Evolutionary conservation across 78 protist species (phyloP), one percentile per base, ranked within the genome.

Genomic region (Dictyostelium firmibasis): DNA sequence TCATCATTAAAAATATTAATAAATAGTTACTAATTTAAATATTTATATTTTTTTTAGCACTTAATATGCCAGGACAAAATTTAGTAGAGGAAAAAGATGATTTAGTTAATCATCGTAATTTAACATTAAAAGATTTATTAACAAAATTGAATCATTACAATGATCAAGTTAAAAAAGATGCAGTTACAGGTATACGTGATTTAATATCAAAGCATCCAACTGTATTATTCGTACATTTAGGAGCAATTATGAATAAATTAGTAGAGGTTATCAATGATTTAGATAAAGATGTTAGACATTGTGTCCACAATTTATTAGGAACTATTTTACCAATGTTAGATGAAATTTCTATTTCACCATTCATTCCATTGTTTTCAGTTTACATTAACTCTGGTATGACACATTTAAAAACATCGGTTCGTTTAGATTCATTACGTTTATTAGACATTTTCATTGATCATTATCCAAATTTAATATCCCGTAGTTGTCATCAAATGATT

Each of bases 371-470:
- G 33, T 93, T 85, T 78, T 47, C 88, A 11, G 83, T 93, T 35
- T 93, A 93, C 60, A 85, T 93, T 36, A 81, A 57, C 9, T 75
- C 92, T 1, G 96, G 96, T 60, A 93, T 93, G 96, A 93, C 96
- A 5, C 96, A 93, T 85, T 41, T 93, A 18, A 75, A 75, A 13
- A 67, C 91, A 31, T n/a, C 70, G 4, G 78, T 93, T 78, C 96
- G 96, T 85, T 72, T 93, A 57, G 96, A 93, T 78, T 50, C 92
- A n/a, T 60, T 93, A 35, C 86, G 81, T 27, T 36, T 93, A 9
- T 93, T 93, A n/a, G 92, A 93, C 60, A 36, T 93, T 44, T 85
- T 85, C 60, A 84, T 85, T 78, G 85, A 84, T 62, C 82, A 79
- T 11, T 93, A 35, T 57, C 96, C 96, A 72, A 57, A 29, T 50